These are phyloP conservation scores for Solanum chmielewskii DNA, from an alignment of 257 asterid species.

Conservation along the genomic window DNA sequence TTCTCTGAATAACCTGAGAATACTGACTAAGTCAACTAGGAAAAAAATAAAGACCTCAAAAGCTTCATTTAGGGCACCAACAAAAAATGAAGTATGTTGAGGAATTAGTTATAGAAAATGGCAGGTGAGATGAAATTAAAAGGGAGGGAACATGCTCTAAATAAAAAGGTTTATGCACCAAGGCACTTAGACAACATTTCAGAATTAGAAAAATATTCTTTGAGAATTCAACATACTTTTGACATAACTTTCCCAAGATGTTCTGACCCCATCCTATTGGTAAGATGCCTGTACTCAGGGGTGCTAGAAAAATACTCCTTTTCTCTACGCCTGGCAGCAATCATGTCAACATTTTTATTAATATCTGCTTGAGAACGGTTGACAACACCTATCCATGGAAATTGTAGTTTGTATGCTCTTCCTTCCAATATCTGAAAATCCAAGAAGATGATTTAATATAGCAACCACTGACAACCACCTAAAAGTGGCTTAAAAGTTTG, in stretches of 20 bases:
- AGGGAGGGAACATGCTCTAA: neutral
- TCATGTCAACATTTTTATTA: constrained; percentile 91
- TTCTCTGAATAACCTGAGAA: neutral
- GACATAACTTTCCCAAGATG: constrained; percentile 94
- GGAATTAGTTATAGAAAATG: neutral
- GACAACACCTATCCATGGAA: constrained; percentile 98
- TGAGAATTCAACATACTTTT: constrained; percentile 40
- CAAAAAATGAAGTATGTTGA: neutral
- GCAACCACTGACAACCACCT: neutral
- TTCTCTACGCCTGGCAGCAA: constrained; percentile 94
- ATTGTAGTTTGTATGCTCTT: constrained; percentile 74
- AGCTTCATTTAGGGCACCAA: neutral
- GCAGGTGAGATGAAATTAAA: neutral
- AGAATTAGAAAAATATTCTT: neutral
- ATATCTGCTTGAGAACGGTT: constrained; percentile 96
- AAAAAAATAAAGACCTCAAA: neutral
- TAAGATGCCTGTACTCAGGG: constrained; percentile 85
- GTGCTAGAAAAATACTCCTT: constrained; percentile 85
- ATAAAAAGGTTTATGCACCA: neutral
- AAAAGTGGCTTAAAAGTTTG: neutral
- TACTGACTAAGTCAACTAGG: neutral
- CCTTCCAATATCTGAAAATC: constrained; percentile 82
- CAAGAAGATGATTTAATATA: constrained; percentile 3
- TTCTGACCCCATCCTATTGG: constrained; percentile 88
- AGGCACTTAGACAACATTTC: neutral